Base-by-base conservation (phyloP, 305 asterid species). In the Caryopteris hybrid region DNA sequence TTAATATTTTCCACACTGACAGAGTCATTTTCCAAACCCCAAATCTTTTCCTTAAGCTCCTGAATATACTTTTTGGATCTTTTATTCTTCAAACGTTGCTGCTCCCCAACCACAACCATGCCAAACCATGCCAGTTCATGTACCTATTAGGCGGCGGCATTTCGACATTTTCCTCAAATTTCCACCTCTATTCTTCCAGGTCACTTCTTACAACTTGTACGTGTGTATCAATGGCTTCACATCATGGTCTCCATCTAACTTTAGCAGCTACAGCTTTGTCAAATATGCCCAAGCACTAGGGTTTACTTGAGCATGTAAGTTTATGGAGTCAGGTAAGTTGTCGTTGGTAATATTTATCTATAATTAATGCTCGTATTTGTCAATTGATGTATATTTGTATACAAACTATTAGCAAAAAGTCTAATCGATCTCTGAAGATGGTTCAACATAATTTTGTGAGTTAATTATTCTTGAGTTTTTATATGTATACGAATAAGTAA, bases 1-100 rank as follows among this genome's bases (percentile, higher is more conserved):
- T 39, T 52, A 3, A 5, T 2, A 12, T 60, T 71, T 72, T 69
- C 72, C 74, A 78, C 71, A 50, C 12, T 76, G 88, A 82, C 74
- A 66, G 75, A 71, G 10, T 70, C 78, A 67, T 78, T 61, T 81
- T 76, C 83, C 90, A 21, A 84, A 79, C 81, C 22, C 68, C 61
- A 23, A 71, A 71, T 78, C 75, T 69, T 81, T 80, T 82, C 46
- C 86, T 85, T 82, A 31, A 71, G 52, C 54, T 51, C 68, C 68
- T 81, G 48, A 62, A 78, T 64, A 11, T 52, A 64, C 71, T 78
- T 67, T 51, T 22, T 59, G 52, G 42, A 52, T 38, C 14, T 69
- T 23, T 7, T 6, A 1, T 11, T 31, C 9, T 13, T 41, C 17
- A 20, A 50, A 58, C 9, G 17, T 68, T 68, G 68, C 7, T 53